Conservation (phyloP, 345 rosid genomes). For the Diplotaxis tenuifolia region DNA sequence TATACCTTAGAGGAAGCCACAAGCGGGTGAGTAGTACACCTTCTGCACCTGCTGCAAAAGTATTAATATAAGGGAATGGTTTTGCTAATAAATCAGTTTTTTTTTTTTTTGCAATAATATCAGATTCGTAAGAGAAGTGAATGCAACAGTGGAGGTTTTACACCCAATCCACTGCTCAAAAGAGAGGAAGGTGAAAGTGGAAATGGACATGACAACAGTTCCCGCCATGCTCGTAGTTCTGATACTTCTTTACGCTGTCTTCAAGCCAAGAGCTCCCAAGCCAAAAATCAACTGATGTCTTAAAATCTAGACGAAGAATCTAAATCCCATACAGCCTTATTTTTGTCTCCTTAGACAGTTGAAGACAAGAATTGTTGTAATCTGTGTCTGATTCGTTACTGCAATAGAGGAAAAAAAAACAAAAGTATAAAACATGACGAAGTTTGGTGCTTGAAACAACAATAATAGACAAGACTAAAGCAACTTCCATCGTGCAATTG, state of each 20-base stretch:
- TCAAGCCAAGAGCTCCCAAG: constrained; percentile 80
- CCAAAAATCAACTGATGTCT: constrained; percentile 84
- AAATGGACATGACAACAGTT: constrained; percentile 72
- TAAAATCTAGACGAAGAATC: neutral
- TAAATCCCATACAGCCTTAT: neutral
- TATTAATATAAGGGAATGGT: neutral
- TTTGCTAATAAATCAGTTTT: constrained; percentile 1
- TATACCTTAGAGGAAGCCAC: constrained; percentile 77
- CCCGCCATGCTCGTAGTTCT: constrained; percentile 76
- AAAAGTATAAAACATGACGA: neutral
- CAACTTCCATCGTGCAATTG: neutral
- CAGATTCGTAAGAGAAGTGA: constrained; percentile 84
- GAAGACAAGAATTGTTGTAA: constrained; percentile 16
- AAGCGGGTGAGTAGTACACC: constrained; percentile 51
- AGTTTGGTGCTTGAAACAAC: neutral
- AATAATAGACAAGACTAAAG: neutral
- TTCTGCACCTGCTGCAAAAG: neutral
- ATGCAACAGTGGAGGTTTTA: constrained; percentile 62
- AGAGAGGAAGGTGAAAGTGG: constrained; percentile 72
- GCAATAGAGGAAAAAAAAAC: too few species aligned
- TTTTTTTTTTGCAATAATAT: neutral
- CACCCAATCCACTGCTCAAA: constrained; percentile 90
- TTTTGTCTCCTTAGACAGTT: neutral
- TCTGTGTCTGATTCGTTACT: constrained; percentile 9
- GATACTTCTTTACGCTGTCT: constrained; percentile 54